phyloP scores from a whole-genome alignment of 345 rosid genomes.

The Populus alba region DNA sequence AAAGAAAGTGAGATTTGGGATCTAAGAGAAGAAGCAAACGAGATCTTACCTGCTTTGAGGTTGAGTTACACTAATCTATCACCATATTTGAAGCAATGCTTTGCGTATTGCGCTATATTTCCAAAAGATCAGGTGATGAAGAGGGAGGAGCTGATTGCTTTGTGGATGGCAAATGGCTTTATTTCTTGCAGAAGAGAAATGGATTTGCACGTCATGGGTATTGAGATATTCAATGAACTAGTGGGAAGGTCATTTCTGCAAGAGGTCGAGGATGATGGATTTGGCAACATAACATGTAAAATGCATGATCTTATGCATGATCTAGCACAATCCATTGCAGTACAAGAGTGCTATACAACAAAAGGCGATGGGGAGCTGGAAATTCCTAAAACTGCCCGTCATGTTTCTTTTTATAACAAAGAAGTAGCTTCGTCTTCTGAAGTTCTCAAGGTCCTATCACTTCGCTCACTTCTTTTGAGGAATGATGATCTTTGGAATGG shows the following conservation, averaged over 20 bases:
- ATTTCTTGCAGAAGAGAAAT: neutral
- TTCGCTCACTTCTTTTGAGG: neutral
- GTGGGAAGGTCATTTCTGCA: slow-evolving; percentile 16
- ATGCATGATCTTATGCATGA: no score
- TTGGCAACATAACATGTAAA: no score
- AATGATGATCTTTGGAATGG: neutral
- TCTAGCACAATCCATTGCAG: no score
- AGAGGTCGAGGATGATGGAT: neutral
- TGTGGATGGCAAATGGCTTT: slow-evolving; percentile 34
- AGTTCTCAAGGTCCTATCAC: neutral
- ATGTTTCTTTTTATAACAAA: neutral
- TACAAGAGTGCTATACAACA: neutral
- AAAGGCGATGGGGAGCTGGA: neutral
- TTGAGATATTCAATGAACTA: slow-evolving; percentile 16
- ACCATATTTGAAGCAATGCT: neutral
- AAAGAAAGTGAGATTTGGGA: slow-evolving; percentile 18
- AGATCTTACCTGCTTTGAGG: neutral
- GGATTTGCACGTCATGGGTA: slow-evolving; percentile 11
- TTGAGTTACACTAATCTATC: slow-evolving; percentile 3
- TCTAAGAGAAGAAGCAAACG: neutral
- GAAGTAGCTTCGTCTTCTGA: rapidly evolving
- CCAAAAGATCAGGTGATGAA: neutral
- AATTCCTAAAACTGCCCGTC: neutral
- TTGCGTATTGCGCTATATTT: slow-evolving; percentile 4
- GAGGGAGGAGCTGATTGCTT: neutral